These are phyloP conservation scores for Talaromyces islandicus DNA, from an alignment of 2,329 filamentous ascomycete genomes.

Conservation along the genomic window DNA sequence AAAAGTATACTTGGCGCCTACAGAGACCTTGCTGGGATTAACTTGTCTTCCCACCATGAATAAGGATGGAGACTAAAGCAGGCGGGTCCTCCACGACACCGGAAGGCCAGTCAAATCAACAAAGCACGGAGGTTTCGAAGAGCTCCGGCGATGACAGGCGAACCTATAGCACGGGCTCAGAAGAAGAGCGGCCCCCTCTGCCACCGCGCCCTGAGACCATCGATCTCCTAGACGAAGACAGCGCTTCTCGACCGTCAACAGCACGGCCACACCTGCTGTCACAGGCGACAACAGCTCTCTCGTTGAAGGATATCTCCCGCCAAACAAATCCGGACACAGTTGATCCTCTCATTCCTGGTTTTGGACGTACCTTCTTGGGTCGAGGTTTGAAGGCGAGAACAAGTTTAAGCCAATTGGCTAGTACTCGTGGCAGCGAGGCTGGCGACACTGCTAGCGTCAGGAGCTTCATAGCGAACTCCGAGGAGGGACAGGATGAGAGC, in stretches of 20 bases:
- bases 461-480: slow-evolving; percentile 48
- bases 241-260: slow-evolving; percentile 20
- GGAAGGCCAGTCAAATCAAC: slow-evolving; percentile 9
- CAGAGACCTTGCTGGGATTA: neutral
- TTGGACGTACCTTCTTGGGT: slow-evolving; percentile 23
- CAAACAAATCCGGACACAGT: slow-evolving; percentile 66
- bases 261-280: slow-evolving; percentile 42
- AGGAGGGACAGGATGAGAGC: slow-evolving; percentile 71
- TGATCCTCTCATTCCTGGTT: slow-evolving; percentile 53
- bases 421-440: slow-evolving; percentile 43
- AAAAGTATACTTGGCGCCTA: no score
- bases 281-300: slow-evolving; percentile 77
- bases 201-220: slow-evolving; percentile 41
- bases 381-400: slow-evolving; percentile 25
- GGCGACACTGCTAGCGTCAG: slow-evolving; percentile 47
- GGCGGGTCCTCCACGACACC: slow-evolving; percentile 10
- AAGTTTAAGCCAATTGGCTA: slow-evolving; percentile 38
- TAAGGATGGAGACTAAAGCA: slow-evolving; percentile 7
- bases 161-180: slow-evolving; percentile 20
- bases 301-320: slow-evolving; percentile 72
- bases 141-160: neutral
- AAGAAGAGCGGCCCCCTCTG: slow-evolving; percentile 38
- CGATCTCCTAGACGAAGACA: slow-evolving; percentile 29
- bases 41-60: slow-evolving; percentile 7
- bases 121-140: slow-evolving; percentile 11